phyloP scores from a whole-genome alignment of 345 rosid genomes.

The Passiflora organensis region DNA sequence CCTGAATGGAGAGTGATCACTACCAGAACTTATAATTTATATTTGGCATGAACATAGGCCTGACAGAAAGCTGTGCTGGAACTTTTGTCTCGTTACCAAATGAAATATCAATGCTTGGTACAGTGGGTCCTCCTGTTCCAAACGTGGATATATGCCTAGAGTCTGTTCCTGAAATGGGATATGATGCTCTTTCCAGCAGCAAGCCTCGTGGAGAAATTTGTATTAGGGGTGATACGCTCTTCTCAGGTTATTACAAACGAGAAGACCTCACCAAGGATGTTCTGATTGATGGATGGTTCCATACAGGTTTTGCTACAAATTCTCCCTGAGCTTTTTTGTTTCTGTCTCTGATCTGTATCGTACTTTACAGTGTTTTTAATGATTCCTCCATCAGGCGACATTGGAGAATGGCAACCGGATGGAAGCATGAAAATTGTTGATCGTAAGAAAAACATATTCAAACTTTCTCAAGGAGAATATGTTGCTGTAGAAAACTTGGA shows the following conservation, averaged over 20 bases:
- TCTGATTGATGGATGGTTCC: conserved; percentile 87
- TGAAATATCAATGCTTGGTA: conserved; percentile 70
- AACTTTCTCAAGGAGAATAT: conserved; percentile 97
- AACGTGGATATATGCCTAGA: conserved; percentile 83
- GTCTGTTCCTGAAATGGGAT: conserved; percentile 95
- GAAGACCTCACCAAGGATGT: conserved; percentile 87
- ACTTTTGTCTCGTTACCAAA: conserved; percentile 88
- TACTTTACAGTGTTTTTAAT: background rate
- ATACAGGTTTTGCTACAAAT: conserved; percentile 52
- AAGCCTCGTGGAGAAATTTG: conserved; percentile 86
- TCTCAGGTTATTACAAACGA: conserved; percentile 87
- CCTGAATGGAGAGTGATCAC: background rate
- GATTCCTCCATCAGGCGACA: conserved; percentile 53
- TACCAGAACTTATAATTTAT: conserved; percentile 5
- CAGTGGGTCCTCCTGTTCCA: conserved; percentile 97
- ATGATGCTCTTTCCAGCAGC: conserved; percentile 71
- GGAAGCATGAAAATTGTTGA: conserved; percentile 95
- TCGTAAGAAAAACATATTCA: conserved; percentile 89
- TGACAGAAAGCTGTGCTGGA: conserved; percentile 94
- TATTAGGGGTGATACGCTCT: conserved; percentile 64
- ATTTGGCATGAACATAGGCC: conserved; percentile 41
- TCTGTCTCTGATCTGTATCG: background rate
- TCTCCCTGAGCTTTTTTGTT: conserved; percentile 3
- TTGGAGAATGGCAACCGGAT: conserved; percentile 97
- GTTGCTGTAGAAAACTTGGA: conserved; percentile 97